Conservation (phyloP, 2,329 filamentous ascomycete genomes). For the Beauveria medogensis region DNA sequence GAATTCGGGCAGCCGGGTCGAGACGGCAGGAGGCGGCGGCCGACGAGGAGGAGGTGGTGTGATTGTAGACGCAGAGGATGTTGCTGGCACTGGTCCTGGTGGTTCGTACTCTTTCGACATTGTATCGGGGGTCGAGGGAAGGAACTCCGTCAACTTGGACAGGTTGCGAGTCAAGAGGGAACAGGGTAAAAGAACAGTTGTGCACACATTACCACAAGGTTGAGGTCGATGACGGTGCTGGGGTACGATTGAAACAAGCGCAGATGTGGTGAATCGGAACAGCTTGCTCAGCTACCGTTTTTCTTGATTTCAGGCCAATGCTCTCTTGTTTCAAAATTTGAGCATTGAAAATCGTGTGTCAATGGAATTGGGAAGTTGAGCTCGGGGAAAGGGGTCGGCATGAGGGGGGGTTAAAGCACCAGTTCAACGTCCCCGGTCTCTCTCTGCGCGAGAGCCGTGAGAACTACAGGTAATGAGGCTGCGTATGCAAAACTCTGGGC, state of each 20-base stretch:
- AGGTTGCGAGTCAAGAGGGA: neutral
- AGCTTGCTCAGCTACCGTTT: neutral
- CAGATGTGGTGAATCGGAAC: neutral
- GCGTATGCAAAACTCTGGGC: too few relatives aligned
- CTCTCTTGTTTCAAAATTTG: neutral
- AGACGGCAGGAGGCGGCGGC: neutral
- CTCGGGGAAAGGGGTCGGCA: neutral
- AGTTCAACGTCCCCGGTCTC: neutral
- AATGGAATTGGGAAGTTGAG: constrained; percentile 2
- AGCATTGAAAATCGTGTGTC: neutral
- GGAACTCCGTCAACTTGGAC: neutral
- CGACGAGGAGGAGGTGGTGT: neutral
- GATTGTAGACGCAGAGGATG: neutral
- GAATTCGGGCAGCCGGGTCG: constrained; percentile 34
- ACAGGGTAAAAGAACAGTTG: neutral
- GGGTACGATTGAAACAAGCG: neutral
- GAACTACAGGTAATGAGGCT: too few relatives aligned
- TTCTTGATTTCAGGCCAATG: neutral
- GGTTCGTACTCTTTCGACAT: neutral
- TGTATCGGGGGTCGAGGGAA: neutral
- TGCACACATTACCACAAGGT: neutral
- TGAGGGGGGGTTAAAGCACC: neutral
- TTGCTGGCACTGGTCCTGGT: neutral
- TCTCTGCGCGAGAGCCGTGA: too few relatives aligned
- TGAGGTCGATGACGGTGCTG: neutral